Base-by-base conservation (phyloP, 805 yeast species). In the Saccharomycodes ludwigii region DNA sequence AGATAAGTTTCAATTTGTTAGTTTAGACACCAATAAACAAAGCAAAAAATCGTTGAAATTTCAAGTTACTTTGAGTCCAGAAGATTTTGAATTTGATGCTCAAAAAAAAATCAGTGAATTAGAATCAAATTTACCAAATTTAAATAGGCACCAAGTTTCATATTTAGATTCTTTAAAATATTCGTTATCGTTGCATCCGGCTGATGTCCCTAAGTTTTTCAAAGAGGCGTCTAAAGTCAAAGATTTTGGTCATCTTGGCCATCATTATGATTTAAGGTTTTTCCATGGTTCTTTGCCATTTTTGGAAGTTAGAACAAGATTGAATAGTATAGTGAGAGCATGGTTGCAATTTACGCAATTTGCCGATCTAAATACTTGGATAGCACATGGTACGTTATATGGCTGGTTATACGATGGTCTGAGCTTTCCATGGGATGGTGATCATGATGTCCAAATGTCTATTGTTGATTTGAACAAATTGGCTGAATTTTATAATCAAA, bases 361-460 rank as follows among this genome's bases (percentile, higher is more conserved):
- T 4, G 51, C 60, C 29, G 71, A 70, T 3, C 40, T 72, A 6
- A 52, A 59, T 10, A 61, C 78, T 5, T 73, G 77, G 80, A 56
- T 73, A 7, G 78, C 77, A 1, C 81, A 74, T 46, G 83, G 83
- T 2, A 56, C 78, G 1, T 54, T 74, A 36, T 57, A 73, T 23
- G 71, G 76, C 10, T 73, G 78, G 69, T 58, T 69, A 39, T 71
- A 78, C 68, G 72, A 72, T 45, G 80, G 81, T 0, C 40, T 68
- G 34, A 52, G 60, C 6, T 61, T 75, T 47, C 78, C 80, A 1
- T 75, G 81, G 80, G 83, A 75, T 46, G 59, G 63, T 35, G 83
- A 75, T 48, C 53, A 69, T 31, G 83, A 75, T 54, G 73, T 74
- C 15, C 77, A 74, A 40, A 64, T 74, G 59, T 68, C 81, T 2